Conservation (phyloP, 306 rosid genomes). For the Inga oerstediana region DNA sequence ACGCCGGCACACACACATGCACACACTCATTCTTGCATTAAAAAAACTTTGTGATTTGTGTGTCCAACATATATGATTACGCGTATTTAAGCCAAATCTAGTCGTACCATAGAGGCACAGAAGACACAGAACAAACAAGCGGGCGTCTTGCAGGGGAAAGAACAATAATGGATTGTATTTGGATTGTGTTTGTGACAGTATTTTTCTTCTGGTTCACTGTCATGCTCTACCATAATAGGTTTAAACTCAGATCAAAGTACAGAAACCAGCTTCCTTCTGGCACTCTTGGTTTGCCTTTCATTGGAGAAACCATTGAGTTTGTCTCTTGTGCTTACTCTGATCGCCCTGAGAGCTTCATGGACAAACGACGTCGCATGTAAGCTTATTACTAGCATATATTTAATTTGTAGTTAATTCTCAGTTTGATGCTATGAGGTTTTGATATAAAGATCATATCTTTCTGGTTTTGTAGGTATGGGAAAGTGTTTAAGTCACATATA, state of each 20-base stretch:
- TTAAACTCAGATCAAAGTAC: slow-evolving; percentile 50
- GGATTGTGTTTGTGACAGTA: slow-evolving; percentile 59
- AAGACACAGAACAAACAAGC: neutral
- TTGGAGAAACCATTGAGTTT: slow-evolving; percentile 89
- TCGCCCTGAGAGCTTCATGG: slow-evolving; percentile 86
- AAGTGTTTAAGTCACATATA: slow-evolving; percentile 95
- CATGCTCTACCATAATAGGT: slow-evolving; percentile 50
- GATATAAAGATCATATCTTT: neutral
- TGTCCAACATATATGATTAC: slow-evolving; percentile 57
- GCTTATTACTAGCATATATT: neutral
- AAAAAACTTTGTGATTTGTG: slow-evolving; percentile 34
- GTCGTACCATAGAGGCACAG: slow-evolving; percentile 33
- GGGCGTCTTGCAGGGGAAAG: slow-evolving; percentile 15
- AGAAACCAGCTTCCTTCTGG: slow-evolving; percentile 69
- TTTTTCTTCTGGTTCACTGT: slow-evolving; percentile 44
- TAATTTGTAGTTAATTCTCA: neutral
- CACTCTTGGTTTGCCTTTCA: slow-evolving; percentile 86
- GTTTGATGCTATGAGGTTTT: neutral
- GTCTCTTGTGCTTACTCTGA: slow-evolving; percentile 89
- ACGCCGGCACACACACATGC: slow-evolving; percentile 44
- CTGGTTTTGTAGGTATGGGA: slow-evolving; percentile 70
- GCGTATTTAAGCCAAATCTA: slow-evolving; percentile 59
- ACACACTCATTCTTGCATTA: slow-evolving; percentile 45
- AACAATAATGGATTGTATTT: slow-evolving; percentile 60
- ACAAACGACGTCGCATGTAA: slow-evolving; percentile 68